phyloP scores from a whole-genome alignment of 805 yeast species.

The Metschnikowia continentalis region DNA sequence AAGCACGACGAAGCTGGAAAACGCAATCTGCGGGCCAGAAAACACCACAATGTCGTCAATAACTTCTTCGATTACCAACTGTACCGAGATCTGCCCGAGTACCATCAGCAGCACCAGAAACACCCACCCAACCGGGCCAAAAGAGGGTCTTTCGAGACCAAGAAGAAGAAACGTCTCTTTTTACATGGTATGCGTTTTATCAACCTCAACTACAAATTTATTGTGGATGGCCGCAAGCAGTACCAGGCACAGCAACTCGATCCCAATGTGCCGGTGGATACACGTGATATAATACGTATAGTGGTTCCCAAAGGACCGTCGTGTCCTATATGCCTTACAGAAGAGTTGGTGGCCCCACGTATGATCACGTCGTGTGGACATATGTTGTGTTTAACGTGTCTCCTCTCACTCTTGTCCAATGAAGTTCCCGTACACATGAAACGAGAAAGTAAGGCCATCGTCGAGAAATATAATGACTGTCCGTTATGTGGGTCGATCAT shows the following conservation, averaged over 20 bases:
- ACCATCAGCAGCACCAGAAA: constrained; percentile 19
- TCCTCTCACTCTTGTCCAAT: constrained; percentile 65
- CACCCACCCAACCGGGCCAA: constrained; percentile 4
- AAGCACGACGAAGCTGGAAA: constrained; percentile 1
- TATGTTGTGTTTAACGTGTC: constrained; percentile 78
- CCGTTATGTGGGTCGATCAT: constrained; percentile 69
- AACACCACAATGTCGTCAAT: constrained; percentile 44
- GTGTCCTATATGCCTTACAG: constrained; percentile 90
- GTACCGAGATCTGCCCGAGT: constrained; percentile 38
- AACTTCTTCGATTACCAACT: constrained; percentile 59
- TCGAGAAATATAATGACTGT: constrained; percentile 61
- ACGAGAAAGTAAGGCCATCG: constrained; percentile 31
- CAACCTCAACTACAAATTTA: constrained; percentile 79
- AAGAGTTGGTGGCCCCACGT: constrained; percentile 84
- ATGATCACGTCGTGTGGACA: constrained; percentile 93
- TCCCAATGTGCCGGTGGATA: constrained; percentile 70
- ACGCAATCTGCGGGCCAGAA: constrained; percentile 3
- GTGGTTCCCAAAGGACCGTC: constrained; percentile 69
- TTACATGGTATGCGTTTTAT: constrained; percentile 65
- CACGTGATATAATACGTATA: constrained; percentile 61
- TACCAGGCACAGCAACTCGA: constrained; percentile 59
- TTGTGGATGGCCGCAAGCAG: constrained; percentile 61
- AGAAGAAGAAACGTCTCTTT: constrained; percentile 29
- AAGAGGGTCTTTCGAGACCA: constrained; percentile 1
- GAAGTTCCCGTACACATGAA: constrained; percentile 38